phyloP scores from a whole-genome alignment of 495 filamentous ascomycete genomes.

The Cudoniella acicularis region DNA sequence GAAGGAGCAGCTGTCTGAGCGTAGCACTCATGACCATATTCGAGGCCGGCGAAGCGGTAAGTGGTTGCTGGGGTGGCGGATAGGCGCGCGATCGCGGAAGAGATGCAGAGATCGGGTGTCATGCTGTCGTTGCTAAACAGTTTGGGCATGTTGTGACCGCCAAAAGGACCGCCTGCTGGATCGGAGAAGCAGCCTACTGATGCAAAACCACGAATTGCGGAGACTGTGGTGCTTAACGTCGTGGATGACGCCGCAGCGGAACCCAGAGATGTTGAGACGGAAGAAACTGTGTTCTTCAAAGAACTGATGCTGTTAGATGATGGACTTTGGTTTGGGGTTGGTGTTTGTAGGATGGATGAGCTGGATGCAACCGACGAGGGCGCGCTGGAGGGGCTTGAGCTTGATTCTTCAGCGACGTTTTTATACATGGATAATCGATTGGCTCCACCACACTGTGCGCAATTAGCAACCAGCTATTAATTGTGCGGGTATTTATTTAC shows the following conservation, averaged over 20 bases:
- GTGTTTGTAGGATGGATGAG: not conserved
- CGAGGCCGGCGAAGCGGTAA: slow-evolving; percentile 19
- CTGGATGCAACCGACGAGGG: slow-evolving; percentile 2
- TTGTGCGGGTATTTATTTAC: not conserved
- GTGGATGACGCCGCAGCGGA: not conserved
- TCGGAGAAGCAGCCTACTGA: slow-evolving; percentile 26
- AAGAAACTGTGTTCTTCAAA: not conserved
- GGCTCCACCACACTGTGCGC: not conserved
- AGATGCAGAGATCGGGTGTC: slow-evolving; percentile 14
- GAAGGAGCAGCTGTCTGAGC: slow-evolving; percentile 10
- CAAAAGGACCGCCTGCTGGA: slow-evolving; percentile 20
- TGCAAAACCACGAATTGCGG: slow-evolving; percentile 5
- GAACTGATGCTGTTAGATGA: no score
- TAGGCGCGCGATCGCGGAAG: slow-evolving; percentile 7
- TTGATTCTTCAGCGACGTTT: not conserved
- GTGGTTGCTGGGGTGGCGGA: slow-evolving; percentile 3
- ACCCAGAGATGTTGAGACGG: not conserved
- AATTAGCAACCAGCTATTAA: not conserved
- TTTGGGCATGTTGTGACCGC: slow-evolving; percentile 26
- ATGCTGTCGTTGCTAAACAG: slow-evolving; percentile 20
- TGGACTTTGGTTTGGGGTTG: not conserved
- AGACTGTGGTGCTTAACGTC: not conserved
- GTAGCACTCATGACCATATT: slow-evolving; percentile 22
- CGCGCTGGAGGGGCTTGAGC: slow-evolving; percentile 1
- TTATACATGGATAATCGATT: not conserved